These are phyloP conservation scores for Cystofilobasidium capitatum DNA, from an alignment of 768 basidiomycete genomes.

Conservation along the genomic window DNA sequence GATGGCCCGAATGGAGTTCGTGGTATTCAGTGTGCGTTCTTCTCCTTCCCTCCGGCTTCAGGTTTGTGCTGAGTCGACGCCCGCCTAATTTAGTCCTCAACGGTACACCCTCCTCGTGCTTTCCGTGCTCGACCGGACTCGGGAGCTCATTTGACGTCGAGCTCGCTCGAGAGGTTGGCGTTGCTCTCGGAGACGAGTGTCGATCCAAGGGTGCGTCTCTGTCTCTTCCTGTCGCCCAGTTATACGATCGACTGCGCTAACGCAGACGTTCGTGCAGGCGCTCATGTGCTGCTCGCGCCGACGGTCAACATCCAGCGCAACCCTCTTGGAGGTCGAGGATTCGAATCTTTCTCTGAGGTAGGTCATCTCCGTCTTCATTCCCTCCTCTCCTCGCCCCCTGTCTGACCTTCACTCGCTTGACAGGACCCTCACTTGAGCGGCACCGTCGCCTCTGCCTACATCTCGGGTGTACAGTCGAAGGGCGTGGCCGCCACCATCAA, in stretches of 20 bases:
- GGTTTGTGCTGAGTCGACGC: not conserved
- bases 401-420: not conserved
- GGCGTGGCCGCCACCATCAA: too few species aligned
- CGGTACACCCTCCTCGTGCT: slow-evolving; percentile 54
- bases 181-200: slow-evolving; percentile 55
- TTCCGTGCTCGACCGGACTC: slow-evolving; percentile 61
- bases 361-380: not conserved
- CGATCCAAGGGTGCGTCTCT: slow-evolving; percentile 54
- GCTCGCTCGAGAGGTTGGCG: slow-evolving; percentile 50
- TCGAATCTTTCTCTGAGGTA: slow-evolving; percentile 60
- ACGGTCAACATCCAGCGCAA: slow-evolving; percentile 64
- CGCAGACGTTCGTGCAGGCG: slow-evolving; percentile 2
- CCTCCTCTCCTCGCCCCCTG: not conserved
- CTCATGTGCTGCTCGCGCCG: slow-evolving; percentile 49
- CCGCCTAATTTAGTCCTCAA: slow-evolving; percentile 42
- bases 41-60: slow-evolving; percentile 1
- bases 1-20: slow-evolving; percentile 49
- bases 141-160: slow-evolving; percentile 61
- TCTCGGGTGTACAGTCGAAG: too few species aligned
- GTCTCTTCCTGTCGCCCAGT: slow-evolving; percentile 32
- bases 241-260: not conserved
- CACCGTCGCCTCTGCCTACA: slow-evolving; percentile 55
- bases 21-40: slow-evolving; percentile 38
- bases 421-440: slow-evolving; percentile 55
- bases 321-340: slow-evolving; percentile 36